Conservation (phyloP, 2,329 filamentous ascomycete species). For the Cercospora zeina region DNA sequence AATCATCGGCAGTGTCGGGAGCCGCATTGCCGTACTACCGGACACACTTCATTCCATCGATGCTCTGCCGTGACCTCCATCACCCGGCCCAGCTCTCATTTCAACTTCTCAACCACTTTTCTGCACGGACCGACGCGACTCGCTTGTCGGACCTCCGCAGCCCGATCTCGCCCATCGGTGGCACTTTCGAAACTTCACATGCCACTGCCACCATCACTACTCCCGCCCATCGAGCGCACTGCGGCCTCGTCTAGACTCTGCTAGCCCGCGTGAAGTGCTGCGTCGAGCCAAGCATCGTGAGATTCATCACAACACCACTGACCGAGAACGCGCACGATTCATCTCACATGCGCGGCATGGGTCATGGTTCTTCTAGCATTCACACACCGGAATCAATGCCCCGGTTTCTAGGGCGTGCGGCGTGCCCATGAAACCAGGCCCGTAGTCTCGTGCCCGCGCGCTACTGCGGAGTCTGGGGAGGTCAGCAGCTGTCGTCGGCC, state of each 20-base stretch:
- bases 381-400: no score
- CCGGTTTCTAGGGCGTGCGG: no score
- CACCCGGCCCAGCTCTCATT: neutral
- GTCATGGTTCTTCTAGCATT: neutral
- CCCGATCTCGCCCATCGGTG: neutral
- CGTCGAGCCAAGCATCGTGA: conserved; percentile 13
- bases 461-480: conserved; percentile 15
- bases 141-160: neutral
- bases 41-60: no score
- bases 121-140: neutral
- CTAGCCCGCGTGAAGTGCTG: neutral
- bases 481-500: neutral
- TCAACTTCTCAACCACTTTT: neutral
- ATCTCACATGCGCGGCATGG: neutral
- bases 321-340: neutral
- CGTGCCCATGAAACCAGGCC: no score
- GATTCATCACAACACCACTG: neutral
- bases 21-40: no score
- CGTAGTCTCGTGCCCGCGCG: neutral
- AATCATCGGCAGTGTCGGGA: neutral
- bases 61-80: neutral
- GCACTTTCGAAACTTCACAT: conserved; percentile 14
- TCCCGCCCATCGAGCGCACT: neutral
- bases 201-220: conserved; percentile 5
- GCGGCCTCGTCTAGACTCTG: conserved; percentile 5